phyloP scores from a whole-genome alignment of 257 asterid genomes.

The Anisodus tanguticus region DNA sequence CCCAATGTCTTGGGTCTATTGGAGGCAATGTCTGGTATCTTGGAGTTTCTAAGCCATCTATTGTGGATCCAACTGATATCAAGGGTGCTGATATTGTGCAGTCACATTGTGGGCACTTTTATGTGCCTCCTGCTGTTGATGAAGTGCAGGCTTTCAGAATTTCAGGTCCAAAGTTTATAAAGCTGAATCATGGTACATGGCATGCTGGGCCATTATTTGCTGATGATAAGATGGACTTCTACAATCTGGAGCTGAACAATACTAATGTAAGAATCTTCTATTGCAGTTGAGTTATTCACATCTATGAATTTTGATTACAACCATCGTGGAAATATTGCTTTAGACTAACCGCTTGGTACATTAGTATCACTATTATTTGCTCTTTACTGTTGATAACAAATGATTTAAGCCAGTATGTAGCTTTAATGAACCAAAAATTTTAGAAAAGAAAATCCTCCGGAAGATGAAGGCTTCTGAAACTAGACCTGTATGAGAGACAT shows the following conservation, averaged over 20 bases:
- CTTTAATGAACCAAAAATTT: neutral
- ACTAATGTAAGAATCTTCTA: slow-evolving; percentile 64
- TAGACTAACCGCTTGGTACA: neutral
- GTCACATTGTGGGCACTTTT: slow-evolving; percentile 70
- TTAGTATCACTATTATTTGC: neutral
- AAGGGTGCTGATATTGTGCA: slow-evolving; percentile 42
- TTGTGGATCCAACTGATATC: slow-evolving; percentile 48
- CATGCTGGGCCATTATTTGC: slow-evolving; percentile 93
- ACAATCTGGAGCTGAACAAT: slow-evolving; percentile 79
- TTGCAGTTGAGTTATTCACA: neutral
- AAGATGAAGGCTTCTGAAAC: neutral
- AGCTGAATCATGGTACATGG: slow-evolving; percentile 81
- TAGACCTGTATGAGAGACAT: neutral
- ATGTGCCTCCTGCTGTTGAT: slow-evolving; percentile 70
- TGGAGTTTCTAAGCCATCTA: slow-evolving; percentile 86
- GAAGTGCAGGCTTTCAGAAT: slow-evolving; percentile 72
- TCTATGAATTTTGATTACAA: neutral
- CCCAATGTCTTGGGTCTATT: slow-evolving; percentile 90
- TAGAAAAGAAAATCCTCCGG: neutral
- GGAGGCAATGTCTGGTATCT: slow-evolving; percentile 90
- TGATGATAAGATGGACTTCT: slow-evolving; percentile 70
- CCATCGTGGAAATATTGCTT: neutral
- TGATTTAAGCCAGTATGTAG: neutral
- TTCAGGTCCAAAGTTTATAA: slow-evolving; percentile 84
- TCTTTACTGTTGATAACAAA: neutral